Percentiles rank a stretch among this genome's conserved stretches.
phyloP scores from a whole-genome alignment of 306 rosid species.

The Erythrophleum fordii region DNA sequence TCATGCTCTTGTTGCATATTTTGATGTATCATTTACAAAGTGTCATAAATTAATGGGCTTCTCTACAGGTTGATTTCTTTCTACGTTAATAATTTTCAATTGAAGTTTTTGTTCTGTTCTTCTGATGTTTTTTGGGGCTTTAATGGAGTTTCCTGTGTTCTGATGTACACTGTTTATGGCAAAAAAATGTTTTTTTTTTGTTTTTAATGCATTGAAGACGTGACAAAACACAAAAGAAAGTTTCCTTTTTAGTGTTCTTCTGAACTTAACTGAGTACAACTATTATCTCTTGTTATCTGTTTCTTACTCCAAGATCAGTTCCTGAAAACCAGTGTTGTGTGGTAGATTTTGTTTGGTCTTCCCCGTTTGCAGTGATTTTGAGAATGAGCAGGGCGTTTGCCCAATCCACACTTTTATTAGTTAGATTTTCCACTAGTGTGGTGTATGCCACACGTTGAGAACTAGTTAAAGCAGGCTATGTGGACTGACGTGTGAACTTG shows the following conservation, averaged over 20 bases:
- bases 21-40: slow-evolving; percentile 88
- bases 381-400: no score
- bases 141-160: not conserved
- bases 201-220: no score
- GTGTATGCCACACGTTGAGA: not conserved
- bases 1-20: slow-evolving; percentile 97
- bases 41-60: slow-evolving; percentile 96
- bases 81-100: slow-evolving; percentile 29
- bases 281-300: not conserved
- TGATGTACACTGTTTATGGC: not conserved
- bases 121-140: not conserved
- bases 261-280: not conserved
- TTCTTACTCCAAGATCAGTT: not conserved
- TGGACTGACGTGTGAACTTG: slow-evolving; percentile 21
- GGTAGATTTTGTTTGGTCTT: not conserved
- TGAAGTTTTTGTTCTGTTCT: not conserved
- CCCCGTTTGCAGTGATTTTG: no score
- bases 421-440: not conserved
- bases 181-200: not conserved
- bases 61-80: slow-evolving; percentile 76
- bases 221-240: not conserved
- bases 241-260: not conserved
- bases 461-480: slow-evolving; percentile 2
- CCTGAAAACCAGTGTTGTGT: slow-evolving; percentile 12
- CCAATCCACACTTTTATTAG: no score